phyloP scores from a whole-genome alignment of 345 rosid genomes.

The Boechera stricta region DNA sequence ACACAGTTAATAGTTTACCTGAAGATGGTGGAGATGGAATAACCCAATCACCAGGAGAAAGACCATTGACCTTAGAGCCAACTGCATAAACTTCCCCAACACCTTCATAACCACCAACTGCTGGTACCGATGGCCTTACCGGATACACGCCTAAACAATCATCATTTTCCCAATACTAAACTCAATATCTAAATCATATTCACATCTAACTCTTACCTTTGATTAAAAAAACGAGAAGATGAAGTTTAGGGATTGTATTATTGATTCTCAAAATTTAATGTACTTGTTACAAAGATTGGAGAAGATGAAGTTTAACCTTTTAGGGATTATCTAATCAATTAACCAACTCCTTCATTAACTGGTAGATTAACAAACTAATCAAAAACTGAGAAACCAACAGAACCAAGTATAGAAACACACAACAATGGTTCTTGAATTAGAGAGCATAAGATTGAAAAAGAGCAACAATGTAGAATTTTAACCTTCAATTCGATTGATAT shows the following conservation, averaged over 20 bases:
- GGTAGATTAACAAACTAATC: not conserved
- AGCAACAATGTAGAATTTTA: too few species aligned
- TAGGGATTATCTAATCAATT: not conserved
- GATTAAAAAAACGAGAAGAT: not conserved
- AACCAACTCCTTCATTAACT: not conserved
- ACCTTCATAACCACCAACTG: conserved; percentile 94
- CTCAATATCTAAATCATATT: not conserved
- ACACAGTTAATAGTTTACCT: conserved; percentile 47
- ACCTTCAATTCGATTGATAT: conserved; percentile 91
- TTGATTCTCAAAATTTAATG: not conserved
- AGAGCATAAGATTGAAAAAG: not conserved
- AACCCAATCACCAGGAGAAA: conserved; percentile 82
- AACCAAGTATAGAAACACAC: not conserved
- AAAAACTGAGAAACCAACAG: not conserved
- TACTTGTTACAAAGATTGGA: not conserved
- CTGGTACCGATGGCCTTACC: conserved; percentile 86
- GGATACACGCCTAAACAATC: conserved; percentile 75
- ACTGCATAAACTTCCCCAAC: conserved; percentile 81
- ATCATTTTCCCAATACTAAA: not conserved
- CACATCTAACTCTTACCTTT: not conserved
- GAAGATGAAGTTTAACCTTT: too few species aligned
- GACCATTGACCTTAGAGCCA: conserved; percentile 67
- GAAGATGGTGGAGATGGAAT: conserved; percentile 87
- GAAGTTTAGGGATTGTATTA: not conserved
- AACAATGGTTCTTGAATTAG: not conserved